phyloP scores from a whole-genome alignment of 2,329 filamentous ascomycete genomes.

The Thelonectria discophora region DNA sequence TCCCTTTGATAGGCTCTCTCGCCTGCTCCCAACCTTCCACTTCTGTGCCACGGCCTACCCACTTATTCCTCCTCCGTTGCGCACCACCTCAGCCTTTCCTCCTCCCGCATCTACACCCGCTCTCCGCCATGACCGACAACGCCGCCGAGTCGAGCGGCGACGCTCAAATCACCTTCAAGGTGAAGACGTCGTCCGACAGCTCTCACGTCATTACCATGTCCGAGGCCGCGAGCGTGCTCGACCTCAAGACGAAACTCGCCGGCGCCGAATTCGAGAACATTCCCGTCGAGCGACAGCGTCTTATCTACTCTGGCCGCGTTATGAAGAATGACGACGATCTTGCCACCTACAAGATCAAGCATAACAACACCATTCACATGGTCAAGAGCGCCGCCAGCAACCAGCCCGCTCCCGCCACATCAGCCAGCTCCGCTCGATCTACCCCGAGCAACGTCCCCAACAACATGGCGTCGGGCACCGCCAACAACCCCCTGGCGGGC shows the following conservation, averaged over 20 bases:
- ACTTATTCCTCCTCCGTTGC: constrained; percentile 5
- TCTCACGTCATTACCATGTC: constrained; percentile 85
- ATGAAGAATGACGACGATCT: constrained; percentile 94
- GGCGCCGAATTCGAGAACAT: constrained; percentile 85
- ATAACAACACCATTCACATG: constrained; percentile 93
- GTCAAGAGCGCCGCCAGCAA: constrained; percentile 97
- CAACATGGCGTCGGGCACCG: constrained; percentile 83
- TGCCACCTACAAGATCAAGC: constrained; percentile 90
- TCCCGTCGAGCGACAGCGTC: constrained; percentile 85
- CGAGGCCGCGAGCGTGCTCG: constrained; percentile 77
- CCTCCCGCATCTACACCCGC: constrained; percentile 12
- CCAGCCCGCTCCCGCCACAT: constrained; percentile 54
- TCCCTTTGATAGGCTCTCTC: constrained; percentile 10
- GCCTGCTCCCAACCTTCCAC: not conserved
- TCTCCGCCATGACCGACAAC: constrained; percentile 70
- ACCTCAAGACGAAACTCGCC: constrained; percentile 90
- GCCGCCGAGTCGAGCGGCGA: constrained; percentile 68
- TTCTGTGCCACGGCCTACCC: constrained; percentile 1
- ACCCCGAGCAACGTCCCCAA: constrained; percentile 60
- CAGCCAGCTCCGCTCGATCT: constrained; percentile 50
- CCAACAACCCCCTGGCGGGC: constrained; percentile 88
- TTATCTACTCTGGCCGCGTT: constrained; percentile 97
- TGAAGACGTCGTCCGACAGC: constrained; percentile 94
- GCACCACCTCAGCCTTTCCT: constrained; percentile 22
- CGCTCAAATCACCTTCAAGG: constrained; percentile 89